Evolutionary conservation across 441 rosid genomes (phyloP), one percentile per base, ranked within the genome.

Genomic region (Jatropha podagrica): DNA sequence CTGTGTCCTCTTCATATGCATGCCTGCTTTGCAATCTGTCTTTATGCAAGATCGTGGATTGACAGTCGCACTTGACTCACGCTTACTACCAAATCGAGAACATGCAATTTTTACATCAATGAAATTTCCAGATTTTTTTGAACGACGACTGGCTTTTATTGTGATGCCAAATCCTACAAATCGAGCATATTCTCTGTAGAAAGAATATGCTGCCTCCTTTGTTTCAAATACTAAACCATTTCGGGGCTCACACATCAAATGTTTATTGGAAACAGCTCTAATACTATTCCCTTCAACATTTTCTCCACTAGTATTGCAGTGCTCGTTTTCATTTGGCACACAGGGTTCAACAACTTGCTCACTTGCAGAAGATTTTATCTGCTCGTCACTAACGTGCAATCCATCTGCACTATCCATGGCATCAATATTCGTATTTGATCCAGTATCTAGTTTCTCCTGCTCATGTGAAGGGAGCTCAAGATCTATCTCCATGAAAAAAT

Each of bases 31-130:
- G 85, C 93, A 91, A 49, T 82, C 86, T 10, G 90, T 89, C 81
- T 88, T 89, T 5, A 76, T 76, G 75, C 90, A 86, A 58, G 91
- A 81, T 2, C 90, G 73, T 14, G 87, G 86, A 83, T 79, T 87
- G 54, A 69, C 46, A 40, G 79, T 70, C 66, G 76, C 51, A 76
- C 8, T 68, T 48, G 85, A 69, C 79, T 85, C 83, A 0, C 86
- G 89, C 80, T 80, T 88, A 77, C 78, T 83, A 74, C 92, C 92
- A 79, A 83, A 90, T 72, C 92, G 85, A 41, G 89, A 87, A 83
- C 88, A 90, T 4, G 86, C 86, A 77, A 90, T 77, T 68, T 90
- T 90, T 15, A 86, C 92, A 81, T 90, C 94, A 72, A 88, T 90
- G 75, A 90, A 90, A 72, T 88, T 86, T 23, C 86, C 87, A 4